These are phyloP conservation scores for Tylopilus plumbeoviolaceoides DNA, from an alignment of 768 basidiomycete species.

Conservation along the genomic window DNA sequence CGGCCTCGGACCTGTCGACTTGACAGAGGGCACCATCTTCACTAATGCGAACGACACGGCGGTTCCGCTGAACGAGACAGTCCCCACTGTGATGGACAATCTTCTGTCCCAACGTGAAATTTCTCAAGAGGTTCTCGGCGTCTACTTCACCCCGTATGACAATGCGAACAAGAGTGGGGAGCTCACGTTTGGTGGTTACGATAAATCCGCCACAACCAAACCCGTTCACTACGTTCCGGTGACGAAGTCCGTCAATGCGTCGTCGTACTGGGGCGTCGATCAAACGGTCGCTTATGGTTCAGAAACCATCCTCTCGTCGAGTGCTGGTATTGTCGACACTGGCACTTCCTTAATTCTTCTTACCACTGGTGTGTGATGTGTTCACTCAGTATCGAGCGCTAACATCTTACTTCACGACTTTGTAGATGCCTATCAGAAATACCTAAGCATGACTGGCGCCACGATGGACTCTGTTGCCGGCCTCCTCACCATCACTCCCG, in stretches of 20 bases:
- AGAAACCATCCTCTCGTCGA: constrained; percentile 16
- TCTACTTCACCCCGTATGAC: constrained; percentile 28
- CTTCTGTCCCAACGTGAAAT: constrained; percentile 28
- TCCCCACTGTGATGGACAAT: constrained; percentile 37
- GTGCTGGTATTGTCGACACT: constrained; percentile 33
- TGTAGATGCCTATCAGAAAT: neutral
- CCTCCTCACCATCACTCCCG: neutral
- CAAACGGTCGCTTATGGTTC: constrained; percentile 31
- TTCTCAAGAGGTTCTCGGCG: constrained; percentile 23
- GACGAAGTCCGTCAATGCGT: constrained; percentile 24
- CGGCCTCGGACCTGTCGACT: neutral
- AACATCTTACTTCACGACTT: neutral
- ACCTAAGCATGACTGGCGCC: neutral
- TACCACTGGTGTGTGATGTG: neutral
- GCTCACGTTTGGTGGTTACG: constrained; percentile 27
- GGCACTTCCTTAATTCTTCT: constrained; percentile 27
- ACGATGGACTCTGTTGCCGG: neutral
- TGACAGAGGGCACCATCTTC: constrained; percentile 21
- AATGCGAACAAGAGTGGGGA: constrained; percentile 9
- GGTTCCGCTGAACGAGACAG: neutral
- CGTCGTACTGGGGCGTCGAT: constrained; percentile 31
- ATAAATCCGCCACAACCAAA: constrained; percentile 6
- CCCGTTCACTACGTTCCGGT: constrained; percentile 19
- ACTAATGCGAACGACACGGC: constrained; percentile 15
- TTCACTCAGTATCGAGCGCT: neutral